A percentile compares a stretch with the other conserved stretches of the same genome.
These are phyloP conservation scores for Leccinum subgranulosum DNA, from an alignment of 768 basidiomycete genomes.

Conservation along the genomic window DNA sequence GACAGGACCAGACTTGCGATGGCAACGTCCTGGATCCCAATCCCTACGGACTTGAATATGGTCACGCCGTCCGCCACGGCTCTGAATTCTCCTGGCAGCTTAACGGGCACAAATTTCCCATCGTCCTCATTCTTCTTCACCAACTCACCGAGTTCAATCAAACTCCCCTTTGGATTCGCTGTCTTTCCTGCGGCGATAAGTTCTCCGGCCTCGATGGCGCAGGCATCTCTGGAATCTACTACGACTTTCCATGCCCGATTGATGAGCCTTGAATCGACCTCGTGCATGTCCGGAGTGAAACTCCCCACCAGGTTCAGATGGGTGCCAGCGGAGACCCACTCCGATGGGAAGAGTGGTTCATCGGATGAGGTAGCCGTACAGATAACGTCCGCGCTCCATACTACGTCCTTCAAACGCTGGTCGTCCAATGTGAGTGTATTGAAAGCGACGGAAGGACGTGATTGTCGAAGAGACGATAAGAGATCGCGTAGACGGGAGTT, in stretches of 20 bases:
- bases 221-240: conserved; percentile 74
- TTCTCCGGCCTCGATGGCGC: conserved; percentile 78
- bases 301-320: conserved; percentile 80
- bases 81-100: conserved; percentile 6
- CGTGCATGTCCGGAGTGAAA: conserved; percentile 78
- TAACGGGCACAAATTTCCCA: conserved; percentile 10
- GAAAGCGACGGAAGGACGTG: conserved; percentile 27
- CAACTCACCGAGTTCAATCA: conserved; percentile 72
- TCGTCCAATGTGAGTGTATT: conserved; percentile 9
- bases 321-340: conserved; percentile 58
- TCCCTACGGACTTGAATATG: conserved; percentile 86
- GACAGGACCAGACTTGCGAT: conserved; percentile 69
- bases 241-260: conserved; percentile 53
- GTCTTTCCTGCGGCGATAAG: conserved; percentile 53
- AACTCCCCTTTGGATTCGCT: conserved; percentile 31
- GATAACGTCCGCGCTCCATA: conserved; percentile 44
- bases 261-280: conserved; percentile 62
- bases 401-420: conserved; percentile 6
- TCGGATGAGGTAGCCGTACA: conserved; percentile 74
- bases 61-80: conserved; percentile 49
- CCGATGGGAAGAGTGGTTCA: conserved; percentile 63
- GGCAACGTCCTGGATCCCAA: conserved; percentile 85
- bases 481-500: conserved; percentile 48
- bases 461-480: conserved; percentile 22
- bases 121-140: conserved; percentile 24